Percentiles rank a stretch among this genome's conserved stretches.
These are phyloP conservation scores for Scheffersomyces stipitis DNA, from an alignment of 805 yeast genomes.

Conservation along the genomic window DNA sequence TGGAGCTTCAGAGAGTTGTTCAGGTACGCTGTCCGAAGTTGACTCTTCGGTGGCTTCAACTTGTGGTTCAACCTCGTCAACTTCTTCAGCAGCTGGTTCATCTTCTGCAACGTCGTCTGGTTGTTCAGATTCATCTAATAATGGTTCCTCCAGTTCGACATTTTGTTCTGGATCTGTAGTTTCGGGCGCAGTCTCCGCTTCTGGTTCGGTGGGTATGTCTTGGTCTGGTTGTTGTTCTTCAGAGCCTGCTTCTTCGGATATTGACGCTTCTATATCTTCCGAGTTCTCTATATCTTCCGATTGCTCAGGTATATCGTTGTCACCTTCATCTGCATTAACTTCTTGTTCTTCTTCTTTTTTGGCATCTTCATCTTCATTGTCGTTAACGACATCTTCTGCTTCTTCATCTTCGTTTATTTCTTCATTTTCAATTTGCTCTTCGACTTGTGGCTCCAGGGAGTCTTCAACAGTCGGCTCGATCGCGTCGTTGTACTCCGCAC, in stretches of 20 bases:
- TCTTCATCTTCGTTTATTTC: slow-evolving; percentile 1
- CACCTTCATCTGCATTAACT: neutral
- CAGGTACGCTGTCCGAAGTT: neutral
- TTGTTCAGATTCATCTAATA: too few species aligned
- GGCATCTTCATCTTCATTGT: neutral
- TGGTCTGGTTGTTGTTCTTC: slow-evolving; percentile 11
- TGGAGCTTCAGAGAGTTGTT: neutral
- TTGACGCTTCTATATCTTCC: too few species aligned
- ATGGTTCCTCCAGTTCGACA: neutral
- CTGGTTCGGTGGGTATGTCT: neutral
- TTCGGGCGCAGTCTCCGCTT: too few species aligned
- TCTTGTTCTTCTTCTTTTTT: slow-evolving; percentile 3
- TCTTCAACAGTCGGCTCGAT: too few species aligned
- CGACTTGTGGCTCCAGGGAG: neutral
- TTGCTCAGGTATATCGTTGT: too few species aligned
- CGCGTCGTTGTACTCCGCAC: too few species aligned
- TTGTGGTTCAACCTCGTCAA: neutral
- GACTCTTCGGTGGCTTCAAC: neutral
- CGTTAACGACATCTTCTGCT: slow-evolving; percentile 6
- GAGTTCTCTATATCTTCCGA: too few species aligned
- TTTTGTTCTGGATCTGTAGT: neutral
- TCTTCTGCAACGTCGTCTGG: neutral
- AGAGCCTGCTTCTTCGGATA: too few species aligned
- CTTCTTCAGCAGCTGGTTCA: neutral
- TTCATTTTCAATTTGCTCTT: neutral